Conservation (phyloP, 768 basidiomycete genomes). For the Paxillus rubicundulus region DNA sequence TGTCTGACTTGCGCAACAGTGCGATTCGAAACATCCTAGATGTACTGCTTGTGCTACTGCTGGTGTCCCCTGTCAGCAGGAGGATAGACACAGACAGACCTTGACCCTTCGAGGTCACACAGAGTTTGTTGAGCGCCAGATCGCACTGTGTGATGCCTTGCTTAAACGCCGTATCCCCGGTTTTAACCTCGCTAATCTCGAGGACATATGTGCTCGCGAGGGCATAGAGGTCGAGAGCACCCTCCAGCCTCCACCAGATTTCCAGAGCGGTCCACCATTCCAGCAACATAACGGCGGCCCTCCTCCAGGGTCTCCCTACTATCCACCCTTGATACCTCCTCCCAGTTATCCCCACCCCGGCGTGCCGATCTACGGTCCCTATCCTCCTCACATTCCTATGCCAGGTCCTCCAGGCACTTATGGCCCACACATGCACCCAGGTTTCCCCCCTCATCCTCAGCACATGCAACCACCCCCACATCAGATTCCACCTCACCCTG, state of each 20-base stretch:
- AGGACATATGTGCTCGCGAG: constrained; percentile 61
- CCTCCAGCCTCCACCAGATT: constrained; percentile 27
- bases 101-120: constrained; percentile 83
- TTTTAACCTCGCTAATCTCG: constrained; percentile 65
- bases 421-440: constrained; percentile 58
- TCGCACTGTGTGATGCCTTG: constrained; percentile 74
- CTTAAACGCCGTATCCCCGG: constrained; percentile 70
- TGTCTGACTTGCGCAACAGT: constrained; percentile 50
- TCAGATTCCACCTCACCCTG: constrained; percentile 31
- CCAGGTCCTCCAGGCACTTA: constrained; percentile 44
- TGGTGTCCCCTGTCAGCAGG: constrained; percentile 78
- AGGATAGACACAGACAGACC: constrained; percentile 84
- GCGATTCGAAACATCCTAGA: constrained; percentile 86
- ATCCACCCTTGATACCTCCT: constrained; percentile 38
- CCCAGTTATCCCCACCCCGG: constrained; percentile 46
- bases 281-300: constrained; percentile 23
- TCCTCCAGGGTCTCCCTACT: constrained; percentile 32
- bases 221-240: constrained; percentile 52
- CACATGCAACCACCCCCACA: constrained; percentile 37
- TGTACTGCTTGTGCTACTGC: constrained; percentile 84
- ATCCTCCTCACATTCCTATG: constrained; percentile 42
- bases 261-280: constrained; percentile 36
- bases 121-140: constrained; percentile 77
- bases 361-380: constrained; percentile 42
- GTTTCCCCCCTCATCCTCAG: constrained; percentile 51